Base-by-base conservation (phyloP, 2,329 filamentous ascomycete species). In the Talaromyces pinophilus region DNA sequence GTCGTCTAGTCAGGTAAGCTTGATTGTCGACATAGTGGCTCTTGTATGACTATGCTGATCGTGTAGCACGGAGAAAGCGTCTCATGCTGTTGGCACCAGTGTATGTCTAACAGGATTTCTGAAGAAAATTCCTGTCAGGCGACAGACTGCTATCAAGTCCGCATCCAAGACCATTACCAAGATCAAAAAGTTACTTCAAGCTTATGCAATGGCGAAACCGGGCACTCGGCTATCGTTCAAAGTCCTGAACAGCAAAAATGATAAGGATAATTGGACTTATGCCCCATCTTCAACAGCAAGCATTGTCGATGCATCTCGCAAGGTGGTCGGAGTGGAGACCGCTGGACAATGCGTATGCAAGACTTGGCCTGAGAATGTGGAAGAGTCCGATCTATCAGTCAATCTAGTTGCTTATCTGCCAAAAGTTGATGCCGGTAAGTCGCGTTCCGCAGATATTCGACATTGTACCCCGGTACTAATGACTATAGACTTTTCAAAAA, bases 251-350 rank as follows among this genome's bases (percentile, higher is more conserved):
- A 84, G 81, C 1, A 88, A 87, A 73, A 88, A 87, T 70, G 84
- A 88, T 69, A 83, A 83, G 64, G 76, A 72, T 3, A 91, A 90
- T 55, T 88, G 86, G 79, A 78, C 82, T 15, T 90, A 89, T 73
- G 85, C 84, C 1, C 85, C 87, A 0, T 84, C 82, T 52, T 68
- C 77, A 30, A 78, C 77, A 22, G 78, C 81, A 6, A 81, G 76
- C 44, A 71, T 86, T 2, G 76, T 80, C 68, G 84, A 89, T 73
- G 85, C 85, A 7, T 84, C 83, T 2, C 74, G 84, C 46, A 88
- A 87, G 69, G 77, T 88, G 44, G 75, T 84, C 7, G 86, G 87
- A 1, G 82, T 81, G 46, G 82, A 87, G 5, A 82, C 84, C 52
- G 80, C 82, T 10, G 79, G 82, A 1, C 82, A 83, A 67, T 89